Base-by-base conservation (phyloP, 768 basidiomycete species). In the Leccinum rimulosum region DNA sequence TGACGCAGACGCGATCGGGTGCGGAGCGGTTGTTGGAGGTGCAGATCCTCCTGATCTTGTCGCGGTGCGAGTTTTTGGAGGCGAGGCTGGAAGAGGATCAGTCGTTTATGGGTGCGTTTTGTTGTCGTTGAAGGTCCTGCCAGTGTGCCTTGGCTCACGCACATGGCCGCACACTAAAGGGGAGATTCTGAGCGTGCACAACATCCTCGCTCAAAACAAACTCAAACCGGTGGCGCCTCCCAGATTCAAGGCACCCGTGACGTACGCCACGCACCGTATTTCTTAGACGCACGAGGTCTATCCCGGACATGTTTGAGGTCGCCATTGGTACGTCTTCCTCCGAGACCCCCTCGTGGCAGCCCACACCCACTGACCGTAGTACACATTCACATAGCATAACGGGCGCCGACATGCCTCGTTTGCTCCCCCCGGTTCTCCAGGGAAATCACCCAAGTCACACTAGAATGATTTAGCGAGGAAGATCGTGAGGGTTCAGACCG, bases 401-500 rank as follows among this genome's bases (percentile, higher is more conserved):
- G 1, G 84, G 83, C 2, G 84, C 82, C 12, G 88, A 92, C 57
- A 75, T 83, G 45, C 80, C 83, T 22, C 81, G 82, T 11, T 73
- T 70, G 3, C 64, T 73, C 0, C 45, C 70, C 11, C 57, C 69
- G 3, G 61, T 8, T 65, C 72, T 33, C 63, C 72, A 25, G 57
- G 47, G 11, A 69, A 70, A 17, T 64, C 65, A 27, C 64, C 67
- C 14, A 74, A 72, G 51, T 58, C 68, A 0, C 62, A 56, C 28
- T 81, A 84, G 51, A 92, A 93, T 66, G 88, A 91, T 61, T 81
- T 81, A 54, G 82, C 87, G 35, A 80, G 87, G 56, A 81, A 87
- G 54, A 86, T 95, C 55, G 92, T 94, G 27, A 83, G 92, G 47
- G 91, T 94, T 10, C 80, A 94, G 68, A 95, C 94, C n/a, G n/a